Evolutionary conservation across 2,329 filamentous ascomycete genomes (phyloP).

Genomic region (Paracoccidioides lutzii): DNA sequence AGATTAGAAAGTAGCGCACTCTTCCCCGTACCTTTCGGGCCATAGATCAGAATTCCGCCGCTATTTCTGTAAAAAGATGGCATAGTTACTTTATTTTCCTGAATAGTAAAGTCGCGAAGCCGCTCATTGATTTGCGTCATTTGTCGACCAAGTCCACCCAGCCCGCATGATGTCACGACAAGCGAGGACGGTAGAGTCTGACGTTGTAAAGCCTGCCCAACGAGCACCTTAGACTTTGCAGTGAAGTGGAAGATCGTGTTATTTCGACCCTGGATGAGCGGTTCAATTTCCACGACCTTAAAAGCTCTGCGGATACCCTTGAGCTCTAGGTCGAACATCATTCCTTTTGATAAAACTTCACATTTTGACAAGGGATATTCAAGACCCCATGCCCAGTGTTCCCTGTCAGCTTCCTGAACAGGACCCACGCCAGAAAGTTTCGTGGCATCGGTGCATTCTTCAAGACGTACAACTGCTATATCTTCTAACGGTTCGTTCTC

Average conservation of each 20-base stretch:
- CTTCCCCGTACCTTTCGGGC: constrained; percentile 76
- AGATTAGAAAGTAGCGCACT: constrained; percentile 58
- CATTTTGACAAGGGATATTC: constrained; percentile 38
- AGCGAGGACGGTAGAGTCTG: constrained; percentile 10
- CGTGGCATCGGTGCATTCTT: constrained; percentile 41
- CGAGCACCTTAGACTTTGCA: constrained; percentile 20
- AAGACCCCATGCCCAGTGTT: constrained; percentile 38
- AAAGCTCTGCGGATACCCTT: constrained; percentile 50
- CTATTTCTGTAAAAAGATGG: constrained; percentile 29
- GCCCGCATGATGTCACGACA: constrained; percentile 32
- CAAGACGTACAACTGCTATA: constrained; percentile 46
- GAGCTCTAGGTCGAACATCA: constrained; percentile 52
- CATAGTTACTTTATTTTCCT: constrained; percentile 21
- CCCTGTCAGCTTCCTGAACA: constrained; percentile 24
- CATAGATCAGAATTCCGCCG: constrained; percentile 61
- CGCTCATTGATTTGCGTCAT: constrained; percentile 54
- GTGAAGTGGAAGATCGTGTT: constrained; percentile 26
- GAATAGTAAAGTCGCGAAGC: constrained; percentile 42
- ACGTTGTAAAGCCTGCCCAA: constrained; percentile 14
- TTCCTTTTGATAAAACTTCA: constrained; percentile 56
- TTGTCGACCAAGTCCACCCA: constrained; percentile 57
- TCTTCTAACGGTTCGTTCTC: constrained; percentile 40
- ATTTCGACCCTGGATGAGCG: constrained; percentile 30
- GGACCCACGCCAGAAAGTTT: constrained; percentile 12
- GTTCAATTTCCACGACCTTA: constrained; percentile 46